Percentiles rank a stretch among this genome's conserved stretches.
Evolutionary conservation across 805 yeast species (phyloP).

Genomic region (Yamadazyma tumulicola): DNA sequence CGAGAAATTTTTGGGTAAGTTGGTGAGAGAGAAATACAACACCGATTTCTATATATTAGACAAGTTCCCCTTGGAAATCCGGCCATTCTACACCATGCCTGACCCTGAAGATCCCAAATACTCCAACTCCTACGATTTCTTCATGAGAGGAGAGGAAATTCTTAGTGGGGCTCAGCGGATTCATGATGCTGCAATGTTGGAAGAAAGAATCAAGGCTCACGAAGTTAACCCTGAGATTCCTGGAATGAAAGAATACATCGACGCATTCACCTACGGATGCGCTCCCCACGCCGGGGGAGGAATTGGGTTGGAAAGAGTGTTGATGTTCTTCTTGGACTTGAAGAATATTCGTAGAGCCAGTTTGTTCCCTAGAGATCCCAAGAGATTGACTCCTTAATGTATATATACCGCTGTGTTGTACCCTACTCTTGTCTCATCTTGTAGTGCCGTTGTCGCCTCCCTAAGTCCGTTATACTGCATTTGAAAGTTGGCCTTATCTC

Average conservation of each 20-base stretch:
- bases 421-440: no score
- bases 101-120: slow-evolving; percentile 87
- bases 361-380: slow-evolving; percentile 98
- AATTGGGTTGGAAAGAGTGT: slow-evolving; percentile 97
- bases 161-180: slow-evolving; percentile 99
- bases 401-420: no score
- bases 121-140: slow-evolving; percentile 98
- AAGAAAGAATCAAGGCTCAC: slow-evolving; percentile 76
- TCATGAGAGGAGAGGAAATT: slow-evolving; percentile 99
- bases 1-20: slow-evolving; percentile 87
- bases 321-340: slow-evolving; percentile 95
- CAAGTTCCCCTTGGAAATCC: slow-evolving; percentile 93
- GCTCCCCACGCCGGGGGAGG: slow-evolving; percentile 99
- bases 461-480: no score
- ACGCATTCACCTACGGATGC: slow-evolving; percentile 92
- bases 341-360: slow-evolving; percentile 99
- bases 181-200: slow-evolving; percentile 84
- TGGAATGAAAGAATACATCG: slow-evolving; percentile 87
- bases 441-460: no score
- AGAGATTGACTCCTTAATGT: slow-evolving; percentile 75
- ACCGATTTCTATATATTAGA: slow-evolving; percentile 98
- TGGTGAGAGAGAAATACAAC: slow-evolving; percentile 90
- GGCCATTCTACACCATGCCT: slow-evolving; percentile 99
- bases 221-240: slow-evolving; percentile 77
- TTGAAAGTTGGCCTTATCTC: no score